A percentile compares a stretch with the other conserved stretches of the same genome.
These are phyloP conservation scores for Pyrrhoderma lamaoense DNA, from an alignment of 1,284 basidiomycete genomes.

Conservation along the genomic window DNA sequence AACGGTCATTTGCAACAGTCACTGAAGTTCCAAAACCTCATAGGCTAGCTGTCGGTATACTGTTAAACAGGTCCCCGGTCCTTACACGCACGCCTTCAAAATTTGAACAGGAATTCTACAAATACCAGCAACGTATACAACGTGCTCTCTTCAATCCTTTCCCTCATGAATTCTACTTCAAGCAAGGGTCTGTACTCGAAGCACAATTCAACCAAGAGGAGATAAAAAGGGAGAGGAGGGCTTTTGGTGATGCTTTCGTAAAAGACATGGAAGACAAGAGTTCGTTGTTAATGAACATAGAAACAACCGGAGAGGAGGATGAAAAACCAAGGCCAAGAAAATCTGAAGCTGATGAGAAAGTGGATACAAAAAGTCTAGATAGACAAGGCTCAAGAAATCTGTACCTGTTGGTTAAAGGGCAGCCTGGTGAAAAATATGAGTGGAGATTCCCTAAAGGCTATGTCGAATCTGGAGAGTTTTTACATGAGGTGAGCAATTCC, in stretches of 20 bases:
- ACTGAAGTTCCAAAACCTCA: conserved; percentile 16
- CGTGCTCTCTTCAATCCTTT: conserved; percentile 86
- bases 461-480: conserved; percentile 53
- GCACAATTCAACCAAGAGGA: conserved; percentile 74
- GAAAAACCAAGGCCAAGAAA: conserved; percentile 52
- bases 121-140: conserved; percentile 79
- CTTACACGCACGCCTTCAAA: conserved; percentile 69
- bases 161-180: conserved; percentile 91
- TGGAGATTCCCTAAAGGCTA: conserved; percentile 82
- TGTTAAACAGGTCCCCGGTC: conserved; percentile 82
- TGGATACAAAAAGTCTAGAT: conserved; percentile 72
- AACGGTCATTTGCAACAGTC: conserved; percentile 13
- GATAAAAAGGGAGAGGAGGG: conserved; percentile 56
- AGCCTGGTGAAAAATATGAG: conserved; percentile 40
- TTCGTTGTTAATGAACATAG: conserved; percentile 25
- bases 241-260: conserved; percentile 59
- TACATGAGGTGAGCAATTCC: conserved; percentile 52
- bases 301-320: conserved; percentile 43
- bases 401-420: conserved; percentile 68
- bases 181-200: conserved; percentile 83
- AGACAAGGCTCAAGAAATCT: conserved; percentile 79
- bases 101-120: conserved; percentile 82
- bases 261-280: conserved; percentile 54
- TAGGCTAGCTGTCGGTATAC: conserved; percentile 31
- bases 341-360: conserved; percentile 54